phyloP scores from a whole-genome alignment of 176 grass and related monocot genomes.

The Cenchrus fungigraminus region DNA sequence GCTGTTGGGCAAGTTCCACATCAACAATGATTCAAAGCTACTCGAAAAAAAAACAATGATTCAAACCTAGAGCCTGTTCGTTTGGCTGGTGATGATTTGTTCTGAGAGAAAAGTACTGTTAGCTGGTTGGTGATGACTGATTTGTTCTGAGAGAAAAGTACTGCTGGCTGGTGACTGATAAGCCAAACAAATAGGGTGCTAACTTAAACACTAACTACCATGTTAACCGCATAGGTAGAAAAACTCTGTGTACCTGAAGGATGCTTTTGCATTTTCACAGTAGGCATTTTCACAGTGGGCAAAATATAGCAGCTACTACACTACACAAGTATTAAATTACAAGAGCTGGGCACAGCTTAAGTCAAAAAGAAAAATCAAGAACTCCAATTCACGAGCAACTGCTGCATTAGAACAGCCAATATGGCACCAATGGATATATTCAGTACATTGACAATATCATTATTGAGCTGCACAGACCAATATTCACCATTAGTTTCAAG shows the following conservation, averaged over 20 bases:
- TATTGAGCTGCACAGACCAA: conserved; percentile 75
- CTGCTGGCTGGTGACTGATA: no score
- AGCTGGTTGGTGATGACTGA: no score
- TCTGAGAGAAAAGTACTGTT: no score
- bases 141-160: no score
- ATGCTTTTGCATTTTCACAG: background rate
- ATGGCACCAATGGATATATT: conserved; percentile 78
- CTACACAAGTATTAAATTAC: background rate
- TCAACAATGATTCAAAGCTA: background rate
- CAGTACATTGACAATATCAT: conserved; percentile 86
- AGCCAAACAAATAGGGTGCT: no score
- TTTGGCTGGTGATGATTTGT: no score
- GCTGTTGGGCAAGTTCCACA: background rate
- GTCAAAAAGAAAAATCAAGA: conserved; percentile 29
- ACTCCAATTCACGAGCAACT: conserved; percentile 46
- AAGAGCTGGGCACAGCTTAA: background rate
- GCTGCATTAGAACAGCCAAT: conserved; percentile 72
- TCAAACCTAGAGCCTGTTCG: no score
- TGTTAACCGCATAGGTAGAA: background rate
- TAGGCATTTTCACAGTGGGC: conserved; percentile 4
- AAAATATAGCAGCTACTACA: conserved; percentile 8
- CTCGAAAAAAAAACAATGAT: no score
- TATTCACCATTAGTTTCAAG: conserved; percentile 30
- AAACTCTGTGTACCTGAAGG: background rate
- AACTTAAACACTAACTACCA: background rate